Evolutionary conservation across 805 yeast genomes (phyloP).

Genomic region (Barnettozyma salicaria): DNA sequence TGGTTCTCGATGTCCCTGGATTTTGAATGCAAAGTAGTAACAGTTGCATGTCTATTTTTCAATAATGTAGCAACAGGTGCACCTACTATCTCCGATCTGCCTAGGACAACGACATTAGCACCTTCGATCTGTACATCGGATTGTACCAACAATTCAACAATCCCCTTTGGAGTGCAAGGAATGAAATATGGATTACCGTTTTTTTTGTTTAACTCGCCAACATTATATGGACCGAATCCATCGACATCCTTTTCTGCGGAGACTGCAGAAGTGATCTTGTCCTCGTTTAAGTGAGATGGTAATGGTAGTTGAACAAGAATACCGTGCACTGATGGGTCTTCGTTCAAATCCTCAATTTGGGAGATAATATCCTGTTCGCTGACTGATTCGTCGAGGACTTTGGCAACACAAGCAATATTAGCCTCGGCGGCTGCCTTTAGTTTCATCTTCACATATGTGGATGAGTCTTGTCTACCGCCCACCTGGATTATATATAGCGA

Average conservation of each 20-base stretch:
- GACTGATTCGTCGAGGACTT: conserved; percentile 51
- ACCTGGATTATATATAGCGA: conserved; percentile 76
- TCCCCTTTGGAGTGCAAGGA: conserved; percentile 85
- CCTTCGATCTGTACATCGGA: conserved; percentile 54
- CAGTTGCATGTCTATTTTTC: conserved; percentile 68
- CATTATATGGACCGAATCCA: conserved; percentile 74
- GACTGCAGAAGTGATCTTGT: conserved; percentile 61
- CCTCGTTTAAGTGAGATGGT: conserved; percentile 65
- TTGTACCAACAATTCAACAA: conserved; percentile 55
- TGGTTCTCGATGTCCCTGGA: conserved; percentile 48
- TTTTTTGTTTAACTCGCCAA: conserved; percentile 70
- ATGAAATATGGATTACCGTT: conserved; percentile 65
- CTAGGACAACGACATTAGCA: conserved; percentile 74
- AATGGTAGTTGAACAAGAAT: conserved; percentile 72
- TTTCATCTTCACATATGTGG: conserved; percentile 79
- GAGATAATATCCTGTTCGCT: conserved; percentile 51
- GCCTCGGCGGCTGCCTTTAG: conserved; percentile 71
- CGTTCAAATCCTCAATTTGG: conserved; percentile 51
- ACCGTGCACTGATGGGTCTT: conserved; percentile 59
- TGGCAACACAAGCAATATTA: conserved; percentile 53
- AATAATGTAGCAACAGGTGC: conserved; percentile 70
- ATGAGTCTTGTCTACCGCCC: conserved; percentile 71
- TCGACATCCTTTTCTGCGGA: conserved; percentile 69
- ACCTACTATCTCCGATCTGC: conserved; percentile 84
- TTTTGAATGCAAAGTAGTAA: conserved; percentile 66